Percentiles rank a stretch among this genome's conserved stretches.
Conservation (phyloP, 148 eudicot species). For the Cornus florida region DNA sequence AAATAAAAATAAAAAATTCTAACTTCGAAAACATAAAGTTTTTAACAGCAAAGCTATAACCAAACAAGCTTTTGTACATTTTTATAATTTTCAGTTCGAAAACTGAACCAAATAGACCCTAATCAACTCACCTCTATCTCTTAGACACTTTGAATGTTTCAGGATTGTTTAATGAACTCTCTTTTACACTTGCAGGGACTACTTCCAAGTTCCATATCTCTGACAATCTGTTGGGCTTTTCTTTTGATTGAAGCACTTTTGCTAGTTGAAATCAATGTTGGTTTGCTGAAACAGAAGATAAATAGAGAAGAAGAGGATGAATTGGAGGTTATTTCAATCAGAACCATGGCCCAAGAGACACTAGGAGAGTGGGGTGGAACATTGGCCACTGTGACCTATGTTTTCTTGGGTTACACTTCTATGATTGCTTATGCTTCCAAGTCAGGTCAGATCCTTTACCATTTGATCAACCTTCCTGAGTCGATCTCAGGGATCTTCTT, state of each 20-base stretch:
- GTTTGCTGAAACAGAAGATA: slow-evolving; percentile 35
- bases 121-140: too few species aligned
- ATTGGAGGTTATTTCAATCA: slow-evolving; percentile 50
- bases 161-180: neutral
- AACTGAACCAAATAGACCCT: too few species aligned
- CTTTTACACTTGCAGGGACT: slow-evolving; percentile 37
- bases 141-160: too few species aligned
- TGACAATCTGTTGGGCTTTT: slow-evolving; percentile 59
- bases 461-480: slow-evolving; percentile 45
- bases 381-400: slow-evolving; percentile 43
- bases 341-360: slow-evolving; percentile 70
- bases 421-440: slow-evolving; percentile 62
- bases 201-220: slow-evolving; percentile 51
- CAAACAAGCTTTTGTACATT: too few species aligned
- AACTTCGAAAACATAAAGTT: too few species aligned
- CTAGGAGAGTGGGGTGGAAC: slow-evolving; percentile 57
- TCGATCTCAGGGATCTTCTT: slow-evolving; percentile 45
- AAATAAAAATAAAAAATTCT: too few species aligned
- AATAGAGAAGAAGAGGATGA: slow-evolving; percentile 19
- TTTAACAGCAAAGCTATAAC: too few species aligned
- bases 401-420: slow-evolving; percentile 60
- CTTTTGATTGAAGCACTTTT: slow-evolving; percentile 53
- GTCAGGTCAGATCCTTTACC: slow-evolving; percentile 56
- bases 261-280: slow-evolving; percentile 57
- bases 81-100: too few species aligned